Evolutionary conservation across 352 stramenopile genomes (phyloP), one percentile per base, ranked within the genome.

Genomic region (Phytophthora constricta): DNA sequence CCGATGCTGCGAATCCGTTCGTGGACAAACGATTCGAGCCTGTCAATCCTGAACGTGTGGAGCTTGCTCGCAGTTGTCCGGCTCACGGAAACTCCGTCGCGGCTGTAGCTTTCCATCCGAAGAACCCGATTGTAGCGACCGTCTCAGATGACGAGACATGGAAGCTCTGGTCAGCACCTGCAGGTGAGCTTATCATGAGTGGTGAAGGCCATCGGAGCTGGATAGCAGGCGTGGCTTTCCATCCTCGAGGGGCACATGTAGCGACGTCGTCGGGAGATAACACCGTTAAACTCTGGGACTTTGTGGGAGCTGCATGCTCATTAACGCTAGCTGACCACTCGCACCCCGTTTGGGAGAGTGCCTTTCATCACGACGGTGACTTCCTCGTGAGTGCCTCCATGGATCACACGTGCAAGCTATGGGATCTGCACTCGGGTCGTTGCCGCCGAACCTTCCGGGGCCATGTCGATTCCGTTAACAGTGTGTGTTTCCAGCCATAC

Each of bases 271-370:
- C 88, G 5, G 95, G 96, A 28, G 95, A 99, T 66, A 94, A 92
- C 64, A 97, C 91, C 7, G 85, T 98, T 56, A 98, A 98, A 73
- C 70, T 98, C 27, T 98, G 95, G 95, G 92, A 98, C 67, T 98
- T 98, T 68, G 81, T 93, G 17, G 80, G 80, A 45, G 93, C 94
- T 31, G 82, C 77, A 47, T 98, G 94, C 77, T 87, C 89, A 14
- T 72, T 92, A 39, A 98, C 94, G 42, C 79, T 98, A 42, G 79
- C 83, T 1, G 95, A 98, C 77, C 96, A 98, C 64, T 82, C 96
- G 16, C 95, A 98, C 67, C 89, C 93, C 1, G 92, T 98, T 49
- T 98, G 96, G 95, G 89, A 95, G 53, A 92, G 84, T 47, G 84
- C 80, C 19, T 98, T 97, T 68, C 94, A 98, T 77, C 89, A 98